Base-by-base conservation (phyloP, 306 rosid genomes). In the Luffa aegyptiaca region DNA sequence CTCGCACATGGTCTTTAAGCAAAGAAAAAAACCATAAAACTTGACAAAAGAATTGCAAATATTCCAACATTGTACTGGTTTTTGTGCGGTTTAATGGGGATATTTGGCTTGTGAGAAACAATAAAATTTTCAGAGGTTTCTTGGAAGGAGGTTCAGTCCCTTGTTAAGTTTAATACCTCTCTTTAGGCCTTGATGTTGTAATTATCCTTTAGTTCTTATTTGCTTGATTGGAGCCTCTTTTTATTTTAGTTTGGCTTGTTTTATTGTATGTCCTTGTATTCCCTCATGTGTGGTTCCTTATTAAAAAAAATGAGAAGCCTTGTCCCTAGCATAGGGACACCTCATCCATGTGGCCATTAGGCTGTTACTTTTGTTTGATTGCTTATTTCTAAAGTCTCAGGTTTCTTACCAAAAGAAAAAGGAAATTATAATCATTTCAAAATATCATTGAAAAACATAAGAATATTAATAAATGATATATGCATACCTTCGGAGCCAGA, bases 401-500 rank as follows among this genome's bases (percentile, higher is more conserved):
- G 71, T 36, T 42, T 21, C 75, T 18, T n/a, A 42, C 8, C 17
- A 5, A 69, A 41, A 41, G 48, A 39, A 21, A 48, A 26, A 5
- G 16, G 52, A 70, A 46, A 71, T 49, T 73, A 73, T 73, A 8
- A 31, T 13, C 18, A 35, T 49, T 13, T 8, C 12, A 73, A 12
- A 73, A 73, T 73, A 53, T 44, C 45, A 31, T 21, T 14, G 39
- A 16, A 53, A 17, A 46, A 14, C 16, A 76, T 39, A 56, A 37
- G 49, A 76, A 55, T 4, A 37, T 44, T 42, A 64, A 45, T 46
- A 48, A 77, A 62, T 18, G 11, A 35, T 44, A 49, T 33, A 79
- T 76, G 64, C 66, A 78, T 70, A 91, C 98, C 96, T 93, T 96
- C 9, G 98, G 96, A 86, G 98, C 96, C 78, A 96, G 89, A 83